Evolutionary conservation across 495 filamentous ascomycete genomes (phyloP).

Genomic region (Hyphodiscus hymeniophilus): DNA sequence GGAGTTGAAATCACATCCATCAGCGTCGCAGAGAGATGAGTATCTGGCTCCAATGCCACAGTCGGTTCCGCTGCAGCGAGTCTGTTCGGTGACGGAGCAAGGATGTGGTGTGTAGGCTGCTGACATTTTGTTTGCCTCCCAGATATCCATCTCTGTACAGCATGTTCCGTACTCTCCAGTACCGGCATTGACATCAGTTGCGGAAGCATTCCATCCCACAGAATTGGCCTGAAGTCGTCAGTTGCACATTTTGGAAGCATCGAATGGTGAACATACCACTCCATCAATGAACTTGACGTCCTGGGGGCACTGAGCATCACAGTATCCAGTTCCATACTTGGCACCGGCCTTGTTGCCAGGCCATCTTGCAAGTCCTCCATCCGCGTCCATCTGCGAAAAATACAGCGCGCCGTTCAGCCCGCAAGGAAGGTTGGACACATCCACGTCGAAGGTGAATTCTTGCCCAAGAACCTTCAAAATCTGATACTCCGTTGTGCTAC

Average conservation of each 20-base stretch:
- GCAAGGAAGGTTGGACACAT: conserved; percentile 57
- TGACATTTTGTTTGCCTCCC: conserved; percentile 41
- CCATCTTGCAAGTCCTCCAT: conserved; percentile 48
- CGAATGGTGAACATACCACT: conserved; percentile 26
- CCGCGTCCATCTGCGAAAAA: conserved; percentile 56
- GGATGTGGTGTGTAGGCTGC: conserved; percentile 56
- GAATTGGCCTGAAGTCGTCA: conserved; percentile 28
- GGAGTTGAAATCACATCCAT: conserved; percentile 67
- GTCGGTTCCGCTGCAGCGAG: conserved; percentile 18
- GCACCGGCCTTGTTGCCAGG: conserved; percentile 59
- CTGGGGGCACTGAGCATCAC: conserved; percentile 62
- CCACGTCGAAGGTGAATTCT: conserved; percentile 66
- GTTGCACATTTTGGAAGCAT: conserved; percentile 17
- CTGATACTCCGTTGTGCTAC: conserved; percentile 46
- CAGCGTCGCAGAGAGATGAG: conserved; percentile 59
- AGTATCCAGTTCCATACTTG: conserved; percentile 66
- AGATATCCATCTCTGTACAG: conserved; percentile 19
- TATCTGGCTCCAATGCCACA: conserved; percentile 33
- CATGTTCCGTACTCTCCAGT: conserved; percentile 42
- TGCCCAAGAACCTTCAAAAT: conserved; percentile 49
- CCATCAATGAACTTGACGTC: conserved; percentile 65
- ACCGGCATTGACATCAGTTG: conserved; percentile 43
- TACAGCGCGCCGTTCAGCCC: conserved; percentile 70
- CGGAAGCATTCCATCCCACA: conserved; percentile 42
- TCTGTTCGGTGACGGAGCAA: conserved; percentile 5